Evolutionary conservation across 2,329 filamentous ascomycete species (phyloP).

Genomic region (Gnomoniopsis smithogilvyi): DNA sequence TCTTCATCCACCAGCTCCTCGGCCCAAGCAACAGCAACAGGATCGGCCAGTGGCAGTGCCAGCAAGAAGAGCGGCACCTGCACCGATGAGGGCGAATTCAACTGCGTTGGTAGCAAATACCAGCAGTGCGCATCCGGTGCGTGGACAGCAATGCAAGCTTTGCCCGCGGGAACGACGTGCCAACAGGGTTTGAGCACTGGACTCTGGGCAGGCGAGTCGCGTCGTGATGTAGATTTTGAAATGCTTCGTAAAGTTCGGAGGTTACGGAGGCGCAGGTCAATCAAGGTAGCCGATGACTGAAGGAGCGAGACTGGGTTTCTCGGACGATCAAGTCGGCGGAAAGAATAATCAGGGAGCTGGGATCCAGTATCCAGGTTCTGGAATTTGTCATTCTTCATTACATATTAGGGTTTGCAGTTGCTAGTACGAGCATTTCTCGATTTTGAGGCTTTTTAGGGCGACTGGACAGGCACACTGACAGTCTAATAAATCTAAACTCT

Average conservation of each 20-base stretch:
- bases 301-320: too few relatives aligned
- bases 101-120: constrained; percentile 31
- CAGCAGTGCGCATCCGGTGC: constrained; percentile 32
- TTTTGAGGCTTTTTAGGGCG: not conserved
- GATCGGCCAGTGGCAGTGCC: constrained; percentile 2
- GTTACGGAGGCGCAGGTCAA: not conserved
- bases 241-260: constrained; percentile 6
- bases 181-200: constrained; percentile 20
- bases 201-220: constrained; percentile 5
- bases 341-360: not conserved
- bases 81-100: constrained; percentile 30
- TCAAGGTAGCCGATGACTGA: not conserved
- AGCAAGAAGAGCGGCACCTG: constrained; percentile 26
- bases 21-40: constrained; percentile 6
- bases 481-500: not conserved
- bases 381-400: not conserved
- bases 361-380: not conserved
- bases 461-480: not conserved
- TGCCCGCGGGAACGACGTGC: constrained; percentile 29
- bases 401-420: not conserved
- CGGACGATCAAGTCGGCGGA: not conserved
- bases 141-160: constrained; percentile 27
- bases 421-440: not conserved
- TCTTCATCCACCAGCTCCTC: constrained; percentile 5
- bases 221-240: not conserved